phyloP scores from a whole-genome alignment of 2,329 filamentous ascomycete genomes.

The Sarocladium oryzae region DNA sequence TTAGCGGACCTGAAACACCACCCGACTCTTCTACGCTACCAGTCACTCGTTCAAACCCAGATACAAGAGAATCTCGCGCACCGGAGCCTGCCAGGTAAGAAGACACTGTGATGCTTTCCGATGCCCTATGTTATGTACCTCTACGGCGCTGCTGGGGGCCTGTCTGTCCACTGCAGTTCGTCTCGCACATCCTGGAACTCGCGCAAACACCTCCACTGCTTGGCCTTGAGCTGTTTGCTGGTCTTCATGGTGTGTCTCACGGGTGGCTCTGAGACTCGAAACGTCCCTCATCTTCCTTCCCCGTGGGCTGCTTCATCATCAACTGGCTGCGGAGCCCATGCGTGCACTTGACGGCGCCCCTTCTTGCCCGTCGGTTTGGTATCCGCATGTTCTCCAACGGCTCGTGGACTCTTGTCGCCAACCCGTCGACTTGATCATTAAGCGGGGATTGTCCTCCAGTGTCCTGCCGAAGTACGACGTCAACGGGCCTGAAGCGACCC shows the following conservation, averaged over 20 bases:
- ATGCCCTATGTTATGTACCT: background rate
- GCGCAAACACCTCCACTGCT: background rate
- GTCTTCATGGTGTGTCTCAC: background rate
- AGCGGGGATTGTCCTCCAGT: background rate
- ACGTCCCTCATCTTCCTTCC: background rate
- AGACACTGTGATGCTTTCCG: background rate
- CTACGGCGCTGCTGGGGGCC: background rate
- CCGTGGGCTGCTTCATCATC: conserved; percentile 2
- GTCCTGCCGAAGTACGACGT: background rate
- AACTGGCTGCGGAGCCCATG: background rate
- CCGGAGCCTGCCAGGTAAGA: background rate
- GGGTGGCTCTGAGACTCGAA: conserved; percentile 4
- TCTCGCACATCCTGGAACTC: background rate
- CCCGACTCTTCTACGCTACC: background rate
- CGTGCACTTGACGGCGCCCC: conserved; percentile 8
- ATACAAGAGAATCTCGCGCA: background rate
- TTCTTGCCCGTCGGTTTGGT: background rate
- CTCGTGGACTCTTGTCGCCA: too few species aligned
- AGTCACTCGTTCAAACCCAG: conserved; percentile 1
- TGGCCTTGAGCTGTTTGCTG: background rate
- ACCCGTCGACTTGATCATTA: background rate
- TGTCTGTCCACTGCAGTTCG: background rate
- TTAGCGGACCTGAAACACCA: conserved; percentile 3
- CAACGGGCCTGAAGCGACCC: background rate
- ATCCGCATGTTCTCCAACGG: background rate